Conservation (phyloP, 306 rosid species). For the Chamaecrista fasciculata region DNA sequence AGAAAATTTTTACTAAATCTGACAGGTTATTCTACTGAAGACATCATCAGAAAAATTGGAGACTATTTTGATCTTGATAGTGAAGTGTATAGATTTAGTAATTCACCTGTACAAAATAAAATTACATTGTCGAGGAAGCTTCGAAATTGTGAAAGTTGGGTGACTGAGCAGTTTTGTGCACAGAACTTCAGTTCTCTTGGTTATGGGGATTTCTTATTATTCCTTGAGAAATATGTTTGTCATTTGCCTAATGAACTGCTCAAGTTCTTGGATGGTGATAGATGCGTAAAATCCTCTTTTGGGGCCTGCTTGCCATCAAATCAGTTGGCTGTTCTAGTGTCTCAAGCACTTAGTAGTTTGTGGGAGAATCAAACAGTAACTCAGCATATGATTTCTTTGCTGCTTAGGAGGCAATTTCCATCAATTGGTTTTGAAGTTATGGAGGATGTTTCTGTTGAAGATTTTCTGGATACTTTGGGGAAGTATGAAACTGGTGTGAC, state of each 20-base stretch:
- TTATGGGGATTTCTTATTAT: constrained; percentile 61
- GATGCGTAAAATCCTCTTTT: constrained; percentile 42
- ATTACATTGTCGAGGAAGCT: constrained; percentile 56
- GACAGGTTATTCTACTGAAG: constrained; percentile 63
- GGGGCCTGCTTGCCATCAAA: constrained; percentile 63
- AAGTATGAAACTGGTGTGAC: constrained; percentile 41
- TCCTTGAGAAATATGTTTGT: constrained; percentile 55
- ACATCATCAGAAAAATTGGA: constrained; percentile 56
- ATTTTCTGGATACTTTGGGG: constrained; percentile 48
- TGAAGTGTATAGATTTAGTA: constrained; percentile 32
- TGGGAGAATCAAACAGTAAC: constrained; percentile 57
- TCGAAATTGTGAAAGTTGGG: constrained; percentile 67
- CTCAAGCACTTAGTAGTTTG: constrained; percentile 68
- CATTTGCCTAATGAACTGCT: constrained; percentile 60
- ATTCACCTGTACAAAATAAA: constrained; percentile 36
- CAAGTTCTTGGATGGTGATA: constrained; percentile 42
- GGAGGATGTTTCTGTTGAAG: constrained; percentile 53
- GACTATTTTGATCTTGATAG: constrained; percentile 50
- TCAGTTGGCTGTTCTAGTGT: constrained; percentile 59
- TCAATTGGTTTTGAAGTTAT: constrained; percentile 51
- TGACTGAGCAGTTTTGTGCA: constrained; percentile 62
- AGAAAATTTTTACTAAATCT: constrained; percentile 17
- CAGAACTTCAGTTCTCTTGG: constrained; percentile 73
- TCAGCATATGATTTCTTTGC: constrained; percentile 48
- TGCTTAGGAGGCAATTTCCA: constrained; percentile 79